Percentiles rank a stretch among this genome's conserved stretches.
phyloP scores from a whole-genome alignment of 108 stramenopile genomes.

The Craspedostauros australis region DNA sequence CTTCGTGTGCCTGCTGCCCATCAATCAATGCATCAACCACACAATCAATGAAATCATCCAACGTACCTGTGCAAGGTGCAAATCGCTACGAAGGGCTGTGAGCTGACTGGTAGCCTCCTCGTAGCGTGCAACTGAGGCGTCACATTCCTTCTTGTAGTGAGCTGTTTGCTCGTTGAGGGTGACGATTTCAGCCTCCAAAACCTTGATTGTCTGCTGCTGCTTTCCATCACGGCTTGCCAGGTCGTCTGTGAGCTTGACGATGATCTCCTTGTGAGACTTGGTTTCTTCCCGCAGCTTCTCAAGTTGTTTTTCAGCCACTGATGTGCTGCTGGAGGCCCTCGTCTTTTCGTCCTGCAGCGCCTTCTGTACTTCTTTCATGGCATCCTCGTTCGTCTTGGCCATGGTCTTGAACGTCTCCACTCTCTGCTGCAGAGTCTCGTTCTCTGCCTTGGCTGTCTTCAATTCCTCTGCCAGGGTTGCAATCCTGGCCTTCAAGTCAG shows the following conservation, averaged over 20 bases:
- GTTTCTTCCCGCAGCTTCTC: constrained; percentile 19
- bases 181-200: constrained; percentile 46
- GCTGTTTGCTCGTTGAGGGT: constrained; percentile 34
- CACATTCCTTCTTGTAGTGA: constrained; percentile 43
- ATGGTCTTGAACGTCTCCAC: constrained; percentile 47
- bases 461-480: constrained; percentile 45
- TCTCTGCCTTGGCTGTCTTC: constrained; percentile 50
- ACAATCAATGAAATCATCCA: neutral
- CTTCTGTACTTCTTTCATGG: constrained; percentile 54
- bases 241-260: constrained; percentile 72
- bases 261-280: constrained; percentile 53
- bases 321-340: too few relatives aligned
- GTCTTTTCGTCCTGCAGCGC: constrained; percentile 36
- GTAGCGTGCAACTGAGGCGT: constrained; percentile 33
- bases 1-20: too few relatives aligned
- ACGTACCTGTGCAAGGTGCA: constrained; percentile 8
- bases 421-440: constrained; percentile 39
- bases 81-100: constrained; percentile 42
- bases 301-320: too few relatives aligned
- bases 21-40: too few relatives aligned
- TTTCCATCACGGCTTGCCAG: constrained; percentile 60
- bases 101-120: constrained; percentile 48
- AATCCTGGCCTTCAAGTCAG: constrained; percentile 44
- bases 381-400: constrained; percentile 66
- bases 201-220: constrained; percentile 50